Percentiles rank a stretch among this genome's conserved stretches.
Conservation (phyloP, 2,329 filamentous ascomycete genomes). For the Fusarium poae region DNA sequence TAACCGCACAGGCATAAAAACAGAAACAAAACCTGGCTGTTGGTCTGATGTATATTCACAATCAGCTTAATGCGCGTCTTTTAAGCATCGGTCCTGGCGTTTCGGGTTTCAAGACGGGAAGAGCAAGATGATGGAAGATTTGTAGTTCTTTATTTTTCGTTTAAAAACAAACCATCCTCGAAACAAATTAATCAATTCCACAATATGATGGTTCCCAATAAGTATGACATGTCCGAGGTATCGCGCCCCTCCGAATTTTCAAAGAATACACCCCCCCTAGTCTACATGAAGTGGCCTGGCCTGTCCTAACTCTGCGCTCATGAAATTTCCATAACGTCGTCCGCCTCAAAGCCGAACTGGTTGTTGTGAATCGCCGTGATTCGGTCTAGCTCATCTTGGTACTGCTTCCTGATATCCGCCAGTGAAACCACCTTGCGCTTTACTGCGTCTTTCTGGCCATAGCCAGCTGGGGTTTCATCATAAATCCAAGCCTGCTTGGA, state of each 20-base stretch:
- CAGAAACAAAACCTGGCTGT: constrained; percentile 17
- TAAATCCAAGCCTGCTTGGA: constrained; percentile 85
- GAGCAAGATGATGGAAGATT: constrained; percentile 44
- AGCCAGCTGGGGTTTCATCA: constrained; percentile 49
- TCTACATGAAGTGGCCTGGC: constrained; percentile 40
- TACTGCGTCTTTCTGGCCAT: constrained; percentile 45
- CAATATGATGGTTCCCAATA: constrained; percentile 46
- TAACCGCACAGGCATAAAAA: constrained; percentile 50
- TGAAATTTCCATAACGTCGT: constrained; percentile 67
- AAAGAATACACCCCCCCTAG: constrained; percentile 43
- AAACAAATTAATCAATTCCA: constrained; percentile 46
- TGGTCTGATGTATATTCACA: constrained; percentile 42
- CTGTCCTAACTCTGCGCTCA: constrained; percentile 45
- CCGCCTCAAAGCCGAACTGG: constrained; percentile 80
- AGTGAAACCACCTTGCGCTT: constrained; percentile 87
- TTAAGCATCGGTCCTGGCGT: constrained; percentile 60
- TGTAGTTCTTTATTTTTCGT: constrained; percentile 40
- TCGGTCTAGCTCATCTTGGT: constrained; percentile 89
- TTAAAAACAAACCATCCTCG: constrained; percentile 37
- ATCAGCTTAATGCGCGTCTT: constrained; percentile 47
- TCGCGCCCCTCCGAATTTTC: constrained; percentile 47
- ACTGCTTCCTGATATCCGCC: constrained; percentile 87
- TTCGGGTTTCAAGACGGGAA: constrained; percentile 49
- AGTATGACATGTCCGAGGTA: constrained; percentile 48
- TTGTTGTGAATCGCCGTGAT: constrained; percentile 90